These are phyloP conservation scores for Peronosclerospora sorghi DNA, from an alignment of 352 stramenopile species.

Conservation along the genomic window DNA sequence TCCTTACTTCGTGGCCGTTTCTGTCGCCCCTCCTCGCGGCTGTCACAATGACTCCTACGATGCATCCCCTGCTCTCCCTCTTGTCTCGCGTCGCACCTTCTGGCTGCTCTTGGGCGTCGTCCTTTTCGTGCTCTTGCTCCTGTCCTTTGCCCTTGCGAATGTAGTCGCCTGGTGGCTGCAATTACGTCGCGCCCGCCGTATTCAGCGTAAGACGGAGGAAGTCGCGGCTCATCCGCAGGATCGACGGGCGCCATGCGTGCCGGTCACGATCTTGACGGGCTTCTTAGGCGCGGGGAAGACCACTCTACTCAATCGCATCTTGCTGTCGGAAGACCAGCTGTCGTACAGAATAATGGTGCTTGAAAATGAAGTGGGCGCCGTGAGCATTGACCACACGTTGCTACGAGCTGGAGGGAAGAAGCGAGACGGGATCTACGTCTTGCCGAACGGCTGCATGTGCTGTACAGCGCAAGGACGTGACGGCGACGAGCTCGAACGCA, in stretches of 20 bases:
- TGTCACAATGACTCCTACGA: slow-evolving; percentile 1
- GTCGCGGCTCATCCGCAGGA: slow-evolving; percentile 19
- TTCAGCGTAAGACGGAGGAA: slow-evolving; percentile 42
- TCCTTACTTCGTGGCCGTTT: background rate
- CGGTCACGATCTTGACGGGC: slow-evolving; percentile 91
- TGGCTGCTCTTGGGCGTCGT: slow-evolving; percentile 22
- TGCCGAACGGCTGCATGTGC: slow-evolving; percentile 98
- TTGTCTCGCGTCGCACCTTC: slow-evolving; percentile 12
- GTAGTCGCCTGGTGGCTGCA: slow-evolving; percentile 53
- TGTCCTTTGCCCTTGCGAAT: slow-evolving; percentile 49
- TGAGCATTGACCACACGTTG: slow-evolving; percentile 62
- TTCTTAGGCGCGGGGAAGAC: slow-evolving; percentile 94
- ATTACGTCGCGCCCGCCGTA: slow-evolving; percentile 45
- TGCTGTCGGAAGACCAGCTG: slow-evolving; percentile 68
- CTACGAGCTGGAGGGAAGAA: slow-evolving; percentile 24
- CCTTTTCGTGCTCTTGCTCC: slow-evolving; percentile 24
- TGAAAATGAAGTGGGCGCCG: slow-evolving; percentile 72
- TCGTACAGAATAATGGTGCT: slow-evolving; percentile 93
- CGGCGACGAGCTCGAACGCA: slow-evolving; percentile 84
- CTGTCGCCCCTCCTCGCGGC: background rate
- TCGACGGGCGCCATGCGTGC: no score
- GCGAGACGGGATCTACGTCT: slow-evolving; percentile 88
- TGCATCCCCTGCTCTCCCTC: background rate
- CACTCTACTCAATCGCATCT: slow-evolving; percentile 92
- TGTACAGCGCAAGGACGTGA: no score